Evolutionary conservation across 1,284 basidiomycete species (phyloP).

Genomic region (Leccinum subrobustum): DNA sequence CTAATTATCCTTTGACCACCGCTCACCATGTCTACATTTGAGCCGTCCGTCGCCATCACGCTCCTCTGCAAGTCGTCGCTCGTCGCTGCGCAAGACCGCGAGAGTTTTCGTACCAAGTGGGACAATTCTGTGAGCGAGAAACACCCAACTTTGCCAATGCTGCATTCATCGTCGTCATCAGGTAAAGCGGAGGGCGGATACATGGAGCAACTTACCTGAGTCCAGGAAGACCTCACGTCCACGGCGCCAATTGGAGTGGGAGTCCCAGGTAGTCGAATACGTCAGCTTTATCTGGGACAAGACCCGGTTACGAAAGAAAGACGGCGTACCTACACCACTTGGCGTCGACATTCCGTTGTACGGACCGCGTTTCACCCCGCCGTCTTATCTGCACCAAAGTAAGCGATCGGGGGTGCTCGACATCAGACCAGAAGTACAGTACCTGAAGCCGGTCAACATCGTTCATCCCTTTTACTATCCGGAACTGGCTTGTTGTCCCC

Average conservation of each 20-base stretch:
- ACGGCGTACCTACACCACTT: background rate
- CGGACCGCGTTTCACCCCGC: background rate
- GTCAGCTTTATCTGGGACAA: background rate
- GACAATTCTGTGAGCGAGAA: background rate
- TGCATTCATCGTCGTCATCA: background rate
- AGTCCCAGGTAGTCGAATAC: background rate
- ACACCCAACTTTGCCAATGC: background rate
- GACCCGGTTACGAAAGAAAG: background rate
- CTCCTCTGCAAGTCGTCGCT: background rate
- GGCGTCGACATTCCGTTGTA: background rate
- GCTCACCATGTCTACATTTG: background rate
- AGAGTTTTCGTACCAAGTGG: background rate
- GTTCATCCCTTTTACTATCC: background rate
- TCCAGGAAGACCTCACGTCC: background rate
- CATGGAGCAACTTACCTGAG: background rate
- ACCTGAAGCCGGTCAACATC: background rate
- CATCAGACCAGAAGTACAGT: background rate
- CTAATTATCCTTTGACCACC: background rate
- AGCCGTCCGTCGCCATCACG: background rate
- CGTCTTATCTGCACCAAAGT: background rate
- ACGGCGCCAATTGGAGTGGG: background rate
- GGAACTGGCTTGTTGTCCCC: background rate
- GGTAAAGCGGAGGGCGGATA: background rate
- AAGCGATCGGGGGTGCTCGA: background rate
- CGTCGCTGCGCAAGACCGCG: background rate